Conservation (phyloP, 257 asterid species). For the Vinca minor region DNA sequence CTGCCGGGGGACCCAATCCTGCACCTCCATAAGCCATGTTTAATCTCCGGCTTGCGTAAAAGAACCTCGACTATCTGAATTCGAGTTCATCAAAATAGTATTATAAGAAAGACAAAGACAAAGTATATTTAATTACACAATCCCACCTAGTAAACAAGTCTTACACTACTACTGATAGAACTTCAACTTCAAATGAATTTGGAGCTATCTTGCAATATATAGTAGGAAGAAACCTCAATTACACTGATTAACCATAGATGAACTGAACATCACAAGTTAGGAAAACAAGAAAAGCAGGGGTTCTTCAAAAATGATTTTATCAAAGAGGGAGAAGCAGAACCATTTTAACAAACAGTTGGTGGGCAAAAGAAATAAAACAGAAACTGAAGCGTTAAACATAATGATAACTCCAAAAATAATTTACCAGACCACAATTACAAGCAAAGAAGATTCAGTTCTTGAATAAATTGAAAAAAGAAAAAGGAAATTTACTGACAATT, state of each 20-base stretch:
- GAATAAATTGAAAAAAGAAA: not conserved
- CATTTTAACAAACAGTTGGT: not conserved
- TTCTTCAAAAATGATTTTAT: not conserved
- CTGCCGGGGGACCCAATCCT: slow-evolving; percentile 40
- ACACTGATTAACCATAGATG: not conserved
- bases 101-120: not conserved
- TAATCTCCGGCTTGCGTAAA: not conserved
- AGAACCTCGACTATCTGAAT: not conserved
- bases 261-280: not conserved
- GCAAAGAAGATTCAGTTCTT: not conserved
- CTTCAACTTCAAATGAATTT: not conserved
- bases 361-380: not conserved
- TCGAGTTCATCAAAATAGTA: not conserved
- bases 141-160: not conserved
- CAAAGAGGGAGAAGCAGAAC: not conserved
- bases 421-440: not conserved
- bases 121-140: not conserved
- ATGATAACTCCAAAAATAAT: not conserved
- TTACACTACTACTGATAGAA: not conserved
- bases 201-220: not conserved
- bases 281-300: no score
- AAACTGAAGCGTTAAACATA: not conserved
- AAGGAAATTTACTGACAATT: not conserved
- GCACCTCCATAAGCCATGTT: slow-evolving; percentile 70
- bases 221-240: not conserved